These are phyloP conservation scores for Theobroma cacao DNA, from an alignment of 345 rosid genomes.

Conservation along the genomic window DNA sequence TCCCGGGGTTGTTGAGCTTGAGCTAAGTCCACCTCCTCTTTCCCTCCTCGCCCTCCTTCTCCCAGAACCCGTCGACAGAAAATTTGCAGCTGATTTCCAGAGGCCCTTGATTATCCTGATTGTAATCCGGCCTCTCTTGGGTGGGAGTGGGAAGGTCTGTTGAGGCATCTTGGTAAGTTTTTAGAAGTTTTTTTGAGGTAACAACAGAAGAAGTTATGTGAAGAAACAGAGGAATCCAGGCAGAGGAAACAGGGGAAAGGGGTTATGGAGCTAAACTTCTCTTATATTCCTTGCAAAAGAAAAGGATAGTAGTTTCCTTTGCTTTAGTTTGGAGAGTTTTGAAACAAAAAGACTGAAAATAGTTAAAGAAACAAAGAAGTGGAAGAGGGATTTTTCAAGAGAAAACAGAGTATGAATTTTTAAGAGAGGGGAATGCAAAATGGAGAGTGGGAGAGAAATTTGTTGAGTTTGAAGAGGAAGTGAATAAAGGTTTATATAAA, in stretches of 20 bases:
- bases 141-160: conserved; percentile 11
- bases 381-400: not conserved
- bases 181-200: not conserved
- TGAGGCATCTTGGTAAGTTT: not conserved
- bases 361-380: not conserved
- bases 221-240: not conserved
- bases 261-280: not conserved
- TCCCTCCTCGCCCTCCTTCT: not conserved
- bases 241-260: not conserved
- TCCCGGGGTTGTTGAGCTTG: not conserved
- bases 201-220: not conserved
- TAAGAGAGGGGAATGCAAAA: too few species aligned
- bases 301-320: not conserved
- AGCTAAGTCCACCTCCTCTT: not conserved
- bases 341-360: not conserved
- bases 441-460: too few species aligned
- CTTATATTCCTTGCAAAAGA: not conserved
- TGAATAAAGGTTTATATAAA: too few species aligned
- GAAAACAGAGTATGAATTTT: not conserved
- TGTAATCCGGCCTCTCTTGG: conserved; percentile 27
- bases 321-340: not conserved
- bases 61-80: not conserved
- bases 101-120: conserved; percentile 14
- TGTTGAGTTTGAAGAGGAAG: too few species aligned
- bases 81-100: not conserved